Conservation (phyloP, 176 grass and related monocot genomes). For the Rhynchospora pubera region DNA sequence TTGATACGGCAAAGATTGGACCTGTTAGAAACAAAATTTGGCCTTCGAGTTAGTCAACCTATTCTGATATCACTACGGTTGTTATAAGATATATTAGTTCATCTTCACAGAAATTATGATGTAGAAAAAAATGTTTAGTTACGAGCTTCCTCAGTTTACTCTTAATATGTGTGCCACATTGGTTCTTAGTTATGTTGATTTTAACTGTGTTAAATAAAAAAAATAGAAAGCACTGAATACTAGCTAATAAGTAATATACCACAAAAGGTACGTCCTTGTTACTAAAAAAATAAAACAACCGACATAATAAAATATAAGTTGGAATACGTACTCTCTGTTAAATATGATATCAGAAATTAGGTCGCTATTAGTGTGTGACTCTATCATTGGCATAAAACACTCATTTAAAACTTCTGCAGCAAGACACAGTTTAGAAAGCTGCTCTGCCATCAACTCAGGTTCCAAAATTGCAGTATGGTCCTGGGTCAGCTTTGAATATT, state of each 20-base stretch:
- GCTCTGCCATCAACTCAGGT: slow-evolving; percentile 35
- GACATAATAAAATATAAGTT: slow-evolving; percentile 6
- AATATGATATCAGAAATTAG: slow-evolving; percentile 59
- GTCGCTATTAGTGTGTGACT: slow-evolving; percentile 55
- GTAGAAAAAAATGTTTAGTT: neutral
- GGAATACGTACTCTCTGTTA: slow-evolving; percentile 61
- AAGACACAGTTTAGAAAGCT: slow-evolving; percentile 46
- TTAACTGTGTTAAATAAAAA: neutral
- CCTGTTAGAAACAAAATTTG: slow-evolving; percentile 22
- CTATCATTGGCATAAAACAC: slow-evolving; percentile 68
- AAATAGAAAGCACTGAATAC: neutral
- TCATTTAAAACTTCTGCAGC: slow-evolving; percentile 70
- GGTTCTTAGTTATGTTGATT: neutral
- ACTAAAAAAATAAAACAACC: slow-evolving; percentile 10
- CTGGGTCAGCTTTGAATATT: slow-evolving; percentile 31
- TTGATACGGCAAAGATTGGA: slow-evolving; percentile 55
- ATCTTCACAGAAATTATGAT: neutral
- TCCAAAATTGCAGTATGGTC: slow-evolving; percentile 22
- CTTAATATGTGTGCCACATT: neutral
- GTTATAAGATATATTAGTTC: neutral
- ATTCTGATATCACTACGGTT: neutral
- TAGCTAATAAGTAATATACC: neutral
- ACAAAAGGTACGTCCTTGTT: neutral
- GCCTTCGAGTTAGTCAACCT: neutral
- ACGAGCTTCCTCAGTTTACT: neutral